phyloP scores from a whole-genome alignment of 1,139 yeast species.

The Diutina sp. region DNA sequence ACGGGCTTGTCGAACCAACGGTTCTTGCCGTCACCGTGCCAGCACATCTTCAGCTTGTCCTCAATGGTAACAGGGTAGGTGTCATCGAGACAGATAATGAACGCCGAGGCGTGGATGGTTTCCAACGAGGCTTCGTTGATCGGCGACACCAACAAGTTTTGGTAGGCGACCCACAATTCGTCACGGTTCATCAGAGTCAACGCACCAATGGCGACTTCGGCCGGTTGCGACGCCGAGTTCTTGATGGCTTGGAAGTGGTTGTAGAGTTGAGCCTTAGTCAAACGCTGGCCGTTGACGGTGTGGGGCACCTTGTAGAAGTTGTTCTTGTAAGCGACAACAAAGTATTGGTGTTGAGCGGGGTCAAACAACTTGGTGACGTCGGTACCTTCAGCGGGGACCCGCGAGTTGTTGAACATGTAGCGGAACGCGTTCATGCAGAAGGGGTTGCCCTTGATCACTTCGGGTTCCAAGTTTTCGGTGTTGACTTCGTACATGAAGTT shows the following conservation, averaged over 20 bases:
- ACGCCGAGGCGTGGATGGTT: slow-evolving; percentile 66
- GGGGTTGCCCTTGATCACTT: slow-evolving; percentile 68
- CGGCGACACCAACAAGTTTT: slow-evolving; percentile 42
- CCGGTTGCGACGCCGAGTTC: slow-evolving; percentile 12
- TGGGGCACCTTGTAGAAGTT: slow-evolving; percentile 74
- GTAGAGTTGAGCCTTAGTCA: slow-evolving; percentile 53
- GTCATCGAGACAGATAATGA: slow-evolving; percentile 70
- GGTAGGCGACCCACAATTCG: slow-evolving; percentile 56
- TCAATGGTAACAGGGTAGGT: slow-evolving; percentile 65
- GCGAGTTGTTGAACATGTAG: slow-evolving; percentile 81
- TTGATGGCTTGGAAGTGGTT: slow-evolving; percentile 49
- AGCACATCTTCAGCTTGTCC: slow-evolving; percentile 75
- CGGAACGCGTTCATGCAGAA: slow-evolving; percentile 90
- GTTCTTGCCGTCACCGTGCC: slow-evolving; percentile 94
- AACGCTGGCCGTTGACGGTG: slow-evolving; percentile 39
- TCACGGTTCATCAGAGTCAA: slow-evolving; percentile 83
- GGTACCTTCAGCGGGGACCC: slow-evolving; percentile 55
- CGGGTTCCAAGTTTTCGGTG: slow-evolving; percentile 58
- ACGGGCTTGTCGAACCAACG: slow-evolving; percentile 89
- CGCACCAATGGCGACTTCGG: slow-evolving; percentile 53
- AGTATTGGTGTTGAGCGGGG: slow-evolving; percentile 49
- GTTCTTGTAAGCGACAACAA: slow-evolving; percentile 64
- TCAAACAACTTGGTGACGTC: slow-evolving; percentile 44
- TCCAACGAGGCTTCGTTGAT: slow-evolving; percentile 48
- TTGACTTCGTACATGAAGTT: slow-evolving; percentile 45